Evolutionary conservation across 192 early-diverging fungal species (phyloP).

Genomic region (Podila minutissima): DNA sequence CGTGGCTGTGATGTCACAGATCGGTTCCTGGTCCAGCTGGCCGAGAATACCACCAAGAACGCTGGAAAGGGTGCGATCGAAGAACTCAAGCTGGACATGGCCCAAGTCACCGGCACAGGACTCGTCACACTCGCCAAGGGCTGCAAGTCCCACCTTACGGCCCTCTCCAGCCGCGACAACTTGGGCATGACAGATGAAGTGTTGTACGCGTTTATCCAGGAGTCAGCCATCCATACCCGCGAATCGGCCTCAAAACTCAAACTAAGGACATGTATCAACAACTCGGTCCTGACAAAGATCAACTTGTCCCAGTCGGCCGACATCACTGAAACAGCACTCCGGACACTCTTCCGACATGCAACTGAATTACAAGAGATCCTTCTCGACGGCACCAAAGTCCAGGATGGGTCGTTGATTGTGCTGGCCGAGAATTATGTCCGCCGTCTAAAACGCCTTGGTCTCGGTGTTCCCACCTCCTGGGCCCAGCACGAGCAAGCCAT

Average conservation of each 20-base stretch:
- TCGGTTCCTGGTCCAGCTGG: background rate
- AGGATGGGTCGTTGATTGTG: conserved; percentile 10
- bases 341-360: conserved; percentile 10
- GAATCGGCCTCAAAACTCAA: background rate
- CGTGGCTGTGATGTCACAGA: conserved; percentile 23
- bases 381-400: conserved; percentile 2
- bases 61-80: background rate
- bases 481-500: background rate
- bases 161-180: conserved; percentile 4
- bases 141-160: background rate
- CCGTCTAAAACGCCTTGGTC: conserved; percentile 14
- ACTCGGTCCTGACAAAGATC: conserved; percentile 20
- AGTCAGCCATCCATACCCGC: background rate
- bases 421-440: conserved; percentile 12
- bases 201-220: conserved; percentile 8
- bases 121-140: conserved; percentile 7
- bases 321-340: background rate
- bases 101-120: background rate
- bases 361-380: conserved; percentile 11
- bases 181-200: background rate
- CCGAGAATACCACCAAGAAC: background rate
- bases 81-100: conserved; percentile 15
- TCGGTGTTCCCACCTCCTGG: conserved; percentile 17
- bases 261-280: background rate
- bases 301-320: background rate